These are phyloP conservation scores for Aspergillus egyptiacus DNA, from an alignment of 495 filamentous ascomycete species.

Conservation along the genomic window DNA sequence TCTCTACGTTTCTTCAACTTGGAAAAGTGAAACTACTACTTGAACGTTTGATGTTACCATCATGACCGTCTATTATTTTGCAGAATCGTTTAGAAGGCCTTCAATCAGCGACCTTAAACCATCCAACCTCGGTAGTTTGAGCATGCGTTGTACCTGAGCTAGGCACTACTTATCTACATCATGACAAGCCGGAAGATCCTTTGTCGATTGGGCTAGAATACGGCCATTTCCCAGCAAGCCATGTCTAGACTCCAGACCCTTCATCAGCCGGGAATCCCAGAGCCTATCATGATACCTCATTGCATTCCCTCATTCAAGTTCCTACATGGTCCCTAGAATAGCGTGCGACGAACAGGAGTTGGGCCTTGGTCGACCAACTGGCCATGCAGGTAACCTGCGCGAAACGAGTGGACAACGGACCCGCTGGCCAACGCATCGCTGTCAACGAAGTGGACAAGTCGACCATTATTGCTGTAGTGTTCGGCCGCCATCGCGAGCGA, in stretches of 20 bases:
- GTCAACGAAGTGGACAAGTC: slow-evolving; percentile 10
- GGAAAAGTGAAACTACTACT: too few relatives aligned
- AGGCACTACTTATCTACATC: too few relatives aligned
- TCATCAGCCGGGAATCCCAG: slow-evolving; percentile 3
- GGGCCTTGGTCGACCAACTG: slow-evolving; percentile 17
- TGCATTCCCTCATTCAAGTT: slow-evolving; percentile 14
- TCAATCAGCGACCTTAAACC: neutral
- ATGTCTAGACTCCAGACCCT: slow-evolving; percentile 4
- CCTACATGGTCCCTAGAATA: slow-evolving; percentile 19
- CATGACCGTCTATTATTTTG: neutral
- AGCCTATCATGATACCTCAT: slow-evolving; percentile 12
- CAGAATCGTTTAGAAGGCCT: too few relatives aligned
- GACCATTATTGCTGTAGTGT: slow-evolving; percentile 12
- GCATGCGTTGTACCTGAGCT: slow-evolving; percentile 3
- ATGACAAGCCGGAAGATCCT: slow-evolving; percentile 7
- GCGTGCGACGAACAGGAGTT: slow-evolving; percentile 12
- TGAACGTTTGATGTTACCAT: too few relatives aligned
- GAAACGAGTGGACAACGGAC: slow-evolving; percentile 23
- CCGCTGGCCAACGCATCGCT: slow-evolving; percentile 22
- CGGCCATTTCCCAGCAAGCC: neutral
- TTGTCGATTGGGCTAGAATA: slow-evolving; percentile 3
- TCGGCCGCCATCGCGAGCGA: slow-evolving; percentile 15
- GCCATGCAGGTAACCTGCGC: slow-evolving; percentile 22
- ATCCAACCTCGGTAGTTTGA: slow-evolving; percentile 3
- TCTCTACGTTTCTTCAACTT: too few relatives aligned